phyloP scores from a whole-genome alignment of 176 grass and related monocot species.

The Eleusine coracana region DNA sequence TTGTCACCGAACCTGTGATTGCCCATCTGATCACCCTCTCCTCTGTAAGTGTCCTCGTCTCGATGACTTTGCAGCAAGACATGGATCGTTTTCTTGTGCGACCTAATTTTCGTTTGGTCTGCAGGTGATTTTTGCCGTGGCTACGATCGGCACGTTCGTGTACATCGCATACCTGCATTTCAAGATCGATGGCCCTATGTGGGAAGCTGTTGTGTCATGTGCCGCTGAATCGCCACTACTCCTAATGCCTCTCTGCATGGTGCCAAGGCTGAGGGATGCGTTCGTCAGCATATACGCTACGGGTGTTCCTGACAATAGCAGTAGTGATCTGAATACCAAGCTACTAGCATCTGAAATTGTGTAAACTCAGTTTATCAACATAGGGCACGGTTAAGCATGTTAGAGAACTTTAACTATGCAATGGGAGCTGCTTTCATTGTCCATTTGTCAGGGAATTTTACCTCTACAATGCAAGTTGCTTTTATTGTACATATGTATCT shows the following conservation, averaged over 20 bases:
- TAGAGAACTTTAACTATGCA: too few relatives aligned
- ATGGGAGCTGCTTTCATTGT: too few relatives aligned
- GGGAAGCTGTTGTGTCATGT: not conserved
- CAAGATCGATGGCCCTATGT: not conserved
- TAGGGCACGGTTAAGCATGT: too few relatives aligned
- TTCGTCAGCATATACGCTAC: not conserved
- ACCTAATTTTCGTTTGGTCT: not conserved
- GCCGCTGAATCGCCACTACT: not conserved
- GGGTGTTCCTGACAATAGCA: not conserved
- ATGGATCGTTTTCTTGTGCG: not conserved
- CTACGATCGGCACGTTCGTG: not conserved
- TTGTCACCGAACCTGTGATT: not conserved
- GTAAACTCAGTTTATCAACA: not conserved
- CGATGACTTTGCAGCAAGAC: too few relatives aligned
- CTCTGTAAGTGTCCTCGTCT: not conserved
- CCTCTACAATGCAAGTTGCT: not conserved
- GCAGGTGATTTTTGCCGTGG: not conserved
- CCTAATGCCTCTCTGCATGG: not conserved
- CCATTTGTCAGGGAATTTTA: not conserved
- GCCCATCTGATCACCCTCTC: not conserved
- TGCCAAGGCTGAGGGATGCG: not conserved
- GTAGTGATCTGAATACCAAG: not conserved
- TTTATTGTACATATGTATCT: not conserved
- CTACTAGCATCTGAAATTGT: not conserved
- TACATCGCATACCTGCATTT: not conserved